Conservation (phyloP, 192 early-diverging fungal species). For the Umbelopsis ramanniana region DNA sequence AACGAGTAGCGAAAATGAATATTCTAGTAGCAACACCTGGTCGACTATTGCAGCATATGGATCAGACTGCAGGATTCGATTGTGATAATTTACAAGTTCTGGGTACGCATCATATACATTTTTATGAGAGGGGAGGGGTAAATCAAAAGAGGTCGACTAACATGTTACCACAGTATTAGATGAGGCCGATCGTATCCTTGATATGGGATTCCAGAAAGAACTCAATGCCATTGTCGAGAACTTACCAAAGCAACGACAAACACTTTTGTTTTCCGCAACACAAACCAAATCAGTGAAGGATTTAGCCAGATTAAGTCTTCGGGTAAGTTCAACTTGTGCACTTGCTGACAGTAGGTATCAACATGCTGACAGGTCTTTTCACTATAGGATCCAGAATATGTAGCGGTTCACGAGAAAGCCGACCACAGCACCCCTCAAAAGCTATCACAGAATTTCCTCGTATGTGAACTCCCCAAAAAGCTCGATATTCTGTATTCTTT, state of each 20-base stretch:
- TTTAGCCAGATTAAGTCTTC: constrained; percentile 86
- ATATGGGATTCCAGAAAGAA: constrained; percentile 84
- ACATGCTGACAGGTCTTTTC: not conserved
- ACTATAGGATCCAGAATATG: constrained; percentile 84
- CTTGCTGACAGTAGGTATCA: not conserved
- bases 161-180: constrained; percentile 60
- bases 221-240: constrained; percentile 85
- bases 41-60: constrained; percentile 87
- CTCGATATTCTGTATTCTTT: constrained; percentile 97
- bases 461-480: constrained; percentile 83
- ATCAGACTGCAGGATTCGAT: constrained; percentile 89
- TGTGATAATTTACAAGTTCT: constrained; percentile 78
- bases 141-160: not conserved
- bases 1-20: constrained; percentile 75
- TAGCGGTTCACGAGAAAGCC: constrained; percentile 89
- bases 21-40: constrained; percentile 84
- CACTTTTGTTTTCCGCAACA: constrained; percentile 96
- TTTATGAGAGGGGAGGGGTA: not conserved
- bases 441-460: constrained; percentile 87
- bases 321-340: constrained; percentile 32
- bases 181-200: constrained; percentile 86
- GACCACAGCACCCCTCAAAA: constrained; percentile 80
- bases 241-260: constrained; percentile 85
- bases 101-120: constrained; percentile 43
- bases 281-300: constrained; percentile 97